Evolutionary conservation across 352 stramenopile genomes (phyloP), one percentile per base, ranked within the genome.

Genomic region (Phytophthora uliginosa): DNA sequence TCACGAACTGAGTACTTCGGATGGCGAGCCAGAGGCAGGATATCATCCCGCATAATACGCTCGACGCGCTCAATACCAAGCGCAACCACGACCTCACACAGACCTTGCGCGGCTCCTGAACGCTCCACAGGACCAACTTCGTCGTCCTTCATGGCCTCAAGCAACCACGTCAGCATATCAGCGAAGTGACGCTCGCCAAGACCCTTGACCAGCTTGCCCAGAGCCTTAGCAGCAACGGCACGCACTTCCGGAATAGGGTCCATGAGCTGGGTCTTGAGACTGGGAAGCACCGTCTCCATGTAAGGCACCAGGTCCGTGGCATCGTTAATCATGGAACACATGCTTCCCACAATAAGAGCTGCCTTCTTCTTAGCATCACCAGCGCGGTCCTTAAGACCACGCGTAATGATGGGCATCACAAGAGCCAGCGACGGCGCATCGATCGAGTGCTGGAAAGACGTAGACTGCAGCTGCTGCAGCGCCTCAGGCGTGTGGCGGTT

Each of bases 381-480:
- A 36, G 83, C 89, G 47, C 98, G 92, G 76, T 99, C 98, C 67
- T 97, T 98, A n/a, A 99, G 80, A 26, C 98, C 98, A 26, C 98
- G 94, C 63, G 98, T 96, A 59, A 99, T 92, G 66, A 99, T 98
- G 24, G 98, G 98, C 81, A 99, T 98, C 69, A 99, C 95, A n/a
- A 99, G 88, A 24, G 98, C 98, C 28, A 99, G 84, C 68, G 98
- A 99, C 20, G 98, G 97, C 28, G 98, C 98, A 79, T 99, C 98
- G 73, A 99, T 99, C 68, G 98, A 98, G 86, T 99, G 98, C 71
- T 99, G 89, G 81, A 99, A 99, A 65, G 98, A 97, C 31, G 97
- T 99, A 45, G 92, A 97, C 65, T 99, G 98, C 33, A 99, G 80
- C 69, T 98, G 89, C 85, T 99, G 98, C 18, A 99, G 84, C 56